These are phyloP conservation scores for Trichoderma sp. DNA, from an alignment of 2,329 filamentous ascomycete species.

Conservation along the genomic window DNA sequence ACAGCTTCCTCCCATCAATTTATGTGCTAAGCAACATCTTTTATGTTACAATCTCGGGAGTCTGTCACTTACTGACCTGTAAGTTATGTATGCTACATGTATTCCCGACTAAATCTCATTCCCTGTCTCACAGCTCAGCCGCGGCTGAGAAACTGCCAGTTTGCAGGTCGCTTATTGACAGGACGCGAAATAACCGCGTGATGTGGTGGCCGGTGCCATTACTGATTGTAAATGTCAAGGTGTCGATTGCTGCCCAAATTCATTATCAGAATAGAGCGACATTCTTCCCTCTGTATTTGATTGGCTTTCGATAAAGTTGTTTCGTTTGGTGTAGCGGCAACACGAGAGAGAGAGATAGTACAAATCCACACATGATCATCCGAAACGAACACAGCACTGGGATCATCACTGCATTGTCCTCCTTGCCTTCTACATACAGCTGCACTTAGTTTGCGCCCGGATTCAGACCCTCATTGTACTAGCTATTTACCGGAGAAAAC, in stretches of 20 bases:
- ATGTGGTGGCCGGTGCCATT: neutral
- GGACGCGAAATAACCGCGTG: neutral
- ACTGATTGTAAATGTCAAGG: neutral
- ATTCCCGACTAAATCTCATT: neutral
- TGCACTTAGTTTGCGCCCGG: neutral
- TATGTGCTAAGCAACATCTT: neutral
- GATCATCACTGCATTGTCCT: neutral
- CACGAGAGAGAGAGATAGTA: neutral
- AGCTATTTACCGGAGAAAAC: neutral
- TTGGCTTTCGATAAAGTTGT: neutral
- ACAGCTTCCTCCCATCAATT: neutral
- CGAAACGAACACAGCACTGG: neutral
- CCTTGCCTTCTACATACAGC: neutral
- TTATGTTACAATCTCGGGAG: neutral
- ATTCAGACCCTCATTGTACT: neutral
- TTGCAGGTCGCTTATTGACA: neutral
- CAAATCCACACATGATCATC: neutral
- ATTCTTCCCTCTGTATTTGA: neutral
- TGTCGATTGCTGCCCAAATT: neutral
- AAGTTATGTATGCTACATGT: neutral
- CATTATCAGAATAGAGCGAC: neutral
- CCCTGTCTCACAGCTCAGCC: neutral
- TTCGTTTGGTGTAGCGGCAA: neutral
- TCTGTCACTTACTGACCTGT: neutral
- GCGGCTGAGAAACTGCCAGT: neutral